Evolutionary conservation across 768 basidiomycete genomes (phyloP).

Genomic region (Auriculariales sp.): DNA sequence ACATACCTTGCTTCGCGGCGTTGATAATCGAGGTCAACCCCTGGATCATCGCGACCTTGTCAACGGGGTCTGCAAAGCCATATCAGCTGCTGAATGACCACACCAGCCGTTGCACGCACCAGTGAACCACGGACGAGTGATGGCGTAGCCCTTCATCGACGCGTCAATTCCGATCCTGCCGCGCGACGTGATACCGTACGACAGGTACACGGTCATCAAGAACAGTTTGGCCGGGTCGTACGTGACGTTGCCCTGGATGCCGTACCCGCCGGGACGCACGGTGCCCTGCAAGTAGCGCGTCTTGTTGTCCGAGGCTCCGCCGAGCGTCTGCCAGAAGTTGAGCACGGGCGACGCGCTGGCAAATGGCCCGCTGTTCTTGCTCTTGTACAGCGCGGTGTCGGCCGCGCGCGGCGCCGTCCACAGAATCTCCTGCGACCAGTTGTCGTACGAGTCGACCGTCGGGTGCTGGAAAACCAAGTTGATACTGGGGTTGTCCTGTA

Average conservation of each 20-base stretch:
- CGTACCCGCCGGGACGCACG: constrained; percentile 43
- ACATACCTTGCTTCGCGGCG: constrained; percentile 26
- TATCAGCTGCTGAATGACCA: background rate
- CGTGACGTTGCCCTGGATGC: constrained; percentile 30
- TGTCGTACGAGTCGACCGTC: constrained; percentile 46
- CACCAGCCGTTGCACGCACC: background rate
- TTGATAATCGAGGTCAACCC: constrained; percentile 35
- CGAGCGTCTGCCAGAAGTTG: constrained; percentile 49
- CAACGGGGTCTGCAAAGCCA: constrained; percentile 26
- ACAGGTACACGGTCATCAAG: constrained; percentile 51
- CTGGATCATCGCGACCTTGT: constrained; percentile 35
- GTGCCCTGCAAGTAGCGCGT: constrained; percentile 52
- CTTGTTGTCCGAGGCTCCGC: constrained; percentile 27
- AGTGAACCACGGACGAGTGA: constrained; percentile 43
- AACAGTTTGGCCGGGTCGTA: constrained; percentile 43
- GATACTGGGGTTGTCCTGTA: constrained; percentile 49
- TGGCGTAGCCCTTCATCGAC: constrained; percentile 29
- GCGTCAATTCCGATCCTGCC: constrained; percentile 47
- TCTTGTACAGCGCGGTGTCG: constrained; percentile 40
- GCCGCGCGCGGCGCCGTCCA: constrained; percentile 39
- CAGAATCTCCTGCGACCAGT: constrained; percentile 35
- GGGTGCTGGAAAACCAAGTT: constrained; percentile 55
- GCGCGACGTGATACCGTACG: constrained; percentile 44
- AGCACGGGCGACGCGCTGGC: constrained; percentile 37
- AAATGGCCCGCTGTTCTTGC: constrained; percentile 37